Conservation (phyloP, 495 filamentous ascomycete species). For the Aspergillus steynii region DNA sequence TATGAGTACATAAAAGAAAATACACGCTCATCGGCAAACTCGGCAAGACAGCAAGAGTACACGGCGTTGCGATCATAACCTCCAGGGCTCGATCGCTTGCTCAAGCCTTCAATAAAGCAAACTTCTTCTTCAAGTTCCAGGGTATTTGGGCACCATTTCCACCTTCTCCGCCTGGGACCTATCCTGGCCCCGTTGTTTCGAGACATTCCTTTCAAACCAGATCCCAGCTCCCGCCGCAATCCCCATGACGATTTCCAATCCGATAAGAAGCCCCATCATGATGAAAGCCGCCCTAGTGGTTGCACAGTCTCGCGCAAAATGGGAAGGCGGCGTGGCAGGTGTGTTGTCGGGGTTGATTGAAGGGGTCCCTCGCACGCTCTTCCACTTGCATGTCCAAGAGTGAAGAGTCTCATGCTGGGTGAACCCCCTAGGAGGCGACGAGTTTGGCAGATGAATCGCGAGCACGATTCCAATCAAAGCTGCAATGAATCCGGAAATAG, state of each 20-base stretch:
- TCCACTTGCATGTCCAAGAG: constrained; percentile 57
- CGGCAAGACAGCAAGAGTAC: background rate
- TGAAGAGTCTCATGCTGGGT: constrained; percentile 45
- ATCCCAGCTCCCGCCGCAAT: constrained; percentile 37
- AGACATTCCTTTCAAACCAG: constrained; percentile 41
- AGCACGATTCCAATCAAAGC: constrained; percentile 44
- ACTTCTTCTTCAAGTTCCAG: constrained; percentile 4
- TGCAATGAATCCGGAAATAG: constrained; percentile 40
- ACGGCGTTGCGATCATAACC: background rate
- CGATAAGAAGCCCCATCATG: constrained; percentile 42
- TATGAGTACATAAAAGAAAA: background rate
- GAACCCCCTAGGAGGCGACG: constrained; percentile 38
- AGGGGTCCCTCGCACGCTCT: constrained; percentile 13
- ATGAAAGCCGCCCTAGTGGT: constrained; percentile 41
- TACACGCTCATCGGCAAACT: background rate
- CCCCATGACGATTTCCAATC: constrained; percentile 47
- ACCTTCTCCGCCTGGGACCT: constrained; percentile 32
- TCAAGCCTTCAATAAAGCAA: background rate
- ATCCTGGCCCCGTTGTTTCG: constrained; percentile 30
- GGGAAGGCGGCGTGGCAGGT: constrained; percentile 24
- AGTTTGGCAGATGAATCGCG: constrained; percentile 42
- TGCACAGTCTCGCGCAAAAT: constrained; percentile 48
- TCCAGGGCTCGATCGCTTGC: background rate
- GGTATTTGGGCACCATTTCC: constrained; percentile 32
- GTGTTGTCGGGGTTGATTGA: constrained; percentile 6